A percentile compares a stretch with the other conserved stretches of the same genome.
phyloP scores from a whole-genome alignment of 78 protist species.

The Protostelium mycophagum region DNA sequence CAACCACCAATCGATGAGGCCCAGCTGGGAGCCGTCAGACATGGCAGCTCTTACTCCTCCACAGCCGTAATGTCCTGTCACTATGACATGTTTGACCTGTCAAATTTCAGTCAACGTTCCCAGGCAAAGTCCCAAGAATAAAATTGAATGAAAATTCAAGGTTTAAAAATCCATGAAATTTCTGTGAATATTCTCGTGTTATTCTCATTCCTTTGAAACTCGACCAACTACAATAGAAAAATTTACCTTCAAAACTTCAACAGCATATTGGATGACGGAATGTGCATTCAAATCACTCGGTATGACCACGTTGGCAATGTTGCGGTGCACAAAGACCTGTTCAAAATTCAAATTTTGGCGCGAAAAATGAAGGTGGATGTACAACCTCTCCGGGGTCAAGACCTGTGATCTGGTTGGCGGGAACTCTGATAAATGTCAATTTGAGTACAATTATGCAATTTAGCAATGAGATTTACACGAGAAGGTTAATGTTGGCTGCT shows the following conservation, averaged over 20 bases:
- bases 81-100: conserved; percentile 87
- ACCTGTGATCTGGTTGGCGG: conserved; percentile 74
- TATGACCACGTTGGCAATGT: conserved; percentile 83
- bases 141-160: no score
- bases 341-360: background rate
- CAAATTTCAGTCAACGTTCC: no score
- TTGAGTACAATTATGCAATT: no score
- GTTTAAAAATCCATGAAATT: no score
- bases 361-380: background rate
- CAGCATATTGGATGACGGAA: conserved; percentile 81
- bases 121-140: no score
- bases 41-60: conserved; percentile 77
- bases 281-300: conserved; percentile 71
- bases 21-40: conserved; percentile 13
- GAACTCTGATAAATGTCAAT: no score
- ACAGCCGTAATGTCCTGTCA: conserved; percentile 91
- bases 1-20: conserved; percentile 83
- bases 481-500: no score
- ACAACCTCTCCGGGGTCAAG: conserved; percentile 71
- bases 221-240: no score
- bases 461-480: no score
- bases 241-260: conserved; percentile 53
- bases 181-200: no score
- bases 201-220: no score
- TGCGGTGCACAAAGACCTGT: conserved; percentile 83